A percentile compares a stretch with the other conserved stretches of the same genome.
Evolutionary conservation across 306 rosid genomes (phyloP).

Genomic region (Cucumis cinereus): DNA sequence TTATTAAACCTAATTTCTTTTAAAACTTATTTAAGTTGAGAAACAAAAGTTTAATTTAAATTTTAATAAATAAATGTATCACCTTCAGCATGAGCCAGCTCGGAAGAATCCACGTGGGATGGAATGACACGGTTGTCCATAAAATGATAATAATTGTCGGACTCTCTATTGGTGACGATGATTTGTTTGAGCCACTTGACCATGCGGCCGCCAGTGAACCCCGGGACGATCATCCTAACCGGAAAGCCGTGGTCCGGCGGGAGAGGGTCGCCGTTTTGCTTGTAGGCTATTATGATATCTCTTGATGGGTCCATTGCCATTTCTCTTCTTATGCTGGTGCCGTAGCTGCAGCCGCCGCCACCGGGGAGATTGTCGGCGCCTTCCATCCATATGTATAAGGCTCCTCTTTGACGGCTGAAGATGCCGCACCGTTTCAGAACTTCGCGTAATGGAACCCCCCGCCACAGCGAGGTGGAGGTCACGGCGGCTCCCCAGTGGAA

Average conservation of each 20-base stretch:
- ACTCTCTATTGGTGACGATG: constrained; percentile 42
- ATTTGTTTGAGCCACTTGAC: constrained; percentile 83
- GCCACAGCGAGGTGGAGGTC: constrained; percentile 63
- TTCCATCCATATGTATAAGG: constrained; percentile 58
- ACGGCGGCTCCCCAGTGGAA: constrained; percentile 79
- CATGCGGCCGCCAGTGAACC: constrained; percentile 71
- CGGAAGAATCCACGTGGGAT: constrained; percentile 53
- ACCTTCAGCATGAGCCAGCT: constrained; percentile 74
- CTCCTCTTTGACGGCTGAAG: constrained; percentile 27
- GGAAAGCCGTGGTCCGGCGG: constrained; percentile 83
- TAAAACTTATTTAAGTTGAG: no score
- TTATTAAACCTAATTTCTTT: no score
- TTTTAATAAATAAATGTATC: not conserved
- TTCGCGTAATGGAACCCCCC: constrained; percentile 38
- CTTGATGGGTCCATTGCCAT: constrained; percentile 64
- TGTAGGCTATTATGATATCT: constrained; percentile 64
- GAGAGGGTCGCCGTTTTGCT: constrained; percentile 61
- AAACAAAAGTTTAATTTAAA: no score
- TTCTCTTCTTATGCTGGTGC: constrained; percentile 45
- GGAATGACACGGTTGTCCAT: constrained; percentile 72
- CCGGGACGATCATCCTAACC: constrained; percentile 56
- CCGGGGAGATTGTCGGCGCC: constrained; percentile 72
- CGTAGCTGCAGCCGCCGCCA: constrained; percentile 72
- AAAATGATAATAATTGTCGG: constrained; percentile 46
- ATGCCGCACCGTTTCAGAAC: constrained; percentile 53